Conservation (phyloP, 805 yeast species). For the Yamadazyma ubonensis region DNA sequence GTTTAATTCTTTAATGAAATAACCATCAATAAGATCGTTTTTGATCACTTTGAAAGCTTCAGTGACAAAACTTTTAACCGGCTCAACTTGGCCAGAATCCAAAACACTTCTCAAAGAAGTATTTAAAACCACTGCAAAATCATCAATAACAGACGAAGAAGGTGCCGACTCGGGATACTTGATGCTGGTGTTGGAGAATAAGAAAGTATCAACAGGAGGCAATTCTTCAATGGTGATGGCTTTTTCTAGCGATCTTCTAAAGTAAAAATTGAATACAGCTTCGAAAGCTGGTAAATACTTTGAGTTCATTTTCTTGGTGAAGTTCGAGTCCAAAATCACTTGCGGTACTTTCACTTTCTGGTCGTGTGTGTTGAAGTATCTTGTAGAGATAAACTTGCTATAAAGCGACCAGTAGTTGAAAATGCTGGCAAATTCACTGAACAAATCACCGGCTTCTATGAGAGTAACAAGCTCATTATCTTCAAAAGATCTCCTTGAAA, state of each 20-base stretch:
- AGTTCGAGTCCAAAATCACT: conserved; percentile 53
- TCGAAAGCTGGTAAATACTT: conserved; percentile 65
- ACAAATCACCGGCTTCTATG: conserved; percentile 63
- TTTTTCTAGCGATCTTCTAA: conserved; percentile 76
- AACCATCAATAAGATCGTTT: conserved; percentile 59
- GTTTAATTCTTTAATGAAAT: conserved; percentile 31
- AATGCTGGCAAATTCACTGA: conserved; percentile 71
- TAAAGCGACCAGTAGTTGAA: conserved; percentile 85
- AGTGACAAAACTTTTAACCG: conserved; percentile 54
- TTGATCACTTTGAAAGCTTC: conserved; percentile 61
- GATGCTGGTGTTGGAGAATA: conserved; percentile 14
- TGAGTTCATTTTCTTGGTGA: conserved; percentile 52
- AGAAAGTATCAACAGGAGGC: conserved; percentile 49
- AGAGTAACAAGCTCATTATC: conserved; percentile 45
- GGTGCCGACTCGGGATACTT: conserved; percentile 58
- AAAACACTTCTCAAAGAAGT: conserved; percentile 62
- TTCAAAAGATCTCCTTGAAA: conserved; percentile 21
- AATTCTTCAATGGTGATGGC: conserved; percentile 77
- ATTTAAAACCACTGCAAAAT: conserved; percentile 70
- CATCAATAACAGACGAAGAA: conserved; percentile 83
- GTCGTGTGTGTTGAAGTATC: conserved; percentile 44
- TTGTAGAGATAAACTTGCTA: conserved; percentile 64
- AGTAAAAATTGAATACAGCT: conserved; percentile 58
- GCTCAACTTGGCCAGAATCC: conserved; percentile 64
- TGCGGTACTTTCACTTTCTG: conserved; percentile 48